Conservation (phyloP, 1,139 yeast species). For the Taphrina flavorubra region DNA sequence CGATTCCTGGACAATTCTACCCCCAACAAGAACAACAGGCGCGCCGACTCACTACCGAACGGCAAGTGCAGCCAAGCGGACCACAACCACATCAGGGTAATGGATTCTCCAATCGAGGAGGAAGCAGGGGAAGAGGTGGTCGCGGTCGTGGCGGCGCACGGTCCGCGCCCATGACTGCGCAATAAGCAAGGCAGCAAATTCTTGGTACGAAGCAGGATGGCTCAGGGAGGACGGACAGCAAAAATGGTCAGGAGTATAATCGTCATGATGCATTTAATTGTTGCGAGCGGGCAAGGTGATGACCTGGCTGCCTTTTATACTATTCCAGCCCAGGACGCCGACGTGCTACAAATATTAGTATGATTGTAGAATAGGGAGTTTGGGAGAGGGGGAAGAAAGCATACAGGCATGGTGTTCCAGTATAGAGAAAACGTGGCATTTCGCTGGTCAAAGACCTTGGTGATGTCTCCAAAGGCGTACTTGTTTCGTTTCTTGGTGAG, state of each 20-base stretch:
- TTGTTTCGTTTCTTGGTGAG: conserved; percentile 62
- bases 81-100: conserved; percentile 9
- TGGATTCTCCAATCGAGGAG: conserved; percentile 39
- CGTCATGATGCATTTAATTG: conserved; percentile 5
- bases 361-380: background rate
- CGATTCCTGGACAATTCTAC: conserved; percentile 2
- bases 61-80: conserved; percentile 6
- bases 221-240: background rate
- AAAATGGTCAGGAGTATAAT: background rate
- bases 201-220: background rate
- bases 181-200: background rate
- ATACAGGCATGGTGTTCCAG: conserved; percentile 86
- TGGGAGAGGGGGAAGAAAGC: background rate
- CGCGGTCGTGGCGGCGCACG: conserved; percentile 22
- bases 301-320: conserved; percentile 40
- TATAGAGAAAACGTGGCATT: conserved; percentile 74
- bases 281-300: conserved; percentile 41
- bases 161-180: background rate
- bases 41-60: background rate
- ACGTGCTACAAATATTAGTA: conserved; percentile 54
- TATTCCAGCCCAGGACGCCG: conserved; percentile 67
- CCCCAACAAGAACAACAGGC: conserved; percentile 16
- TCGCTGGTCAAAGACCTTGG: conserved; percentile 56
- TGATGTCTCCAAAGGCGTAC: conserved; percentile 89
- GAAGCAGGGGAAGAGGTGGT: conserved; percentile 40